Conservation (phyloP, 305 asterid genomes). For the Coffea humblotiana region DNA sequence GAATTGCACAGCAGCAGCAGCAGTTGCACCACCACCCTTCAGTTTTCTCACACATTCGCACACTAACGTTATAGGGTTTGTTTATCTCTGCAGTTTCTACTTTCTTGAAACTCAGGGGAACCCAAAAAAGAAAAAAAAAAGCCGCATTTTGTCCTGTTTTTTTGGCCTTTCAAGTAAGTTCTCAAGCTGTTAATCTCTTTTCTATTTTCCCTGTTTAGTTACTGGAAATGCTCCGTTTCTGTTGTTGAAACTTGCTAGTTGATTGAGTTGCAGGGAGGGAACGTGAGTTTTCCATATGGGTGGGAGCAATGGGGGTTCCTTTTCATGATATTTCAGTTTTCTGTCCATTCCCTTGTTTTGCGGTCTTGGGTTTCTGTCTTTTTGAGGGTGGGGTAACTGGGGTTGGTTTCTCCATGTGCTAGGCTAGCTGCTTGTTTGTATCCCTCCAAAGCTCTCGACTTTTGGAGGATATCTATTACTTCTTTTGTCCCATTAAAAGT, state of each 20-base stretch:
- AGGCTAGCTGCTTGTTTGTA: constrained; percentile 4
- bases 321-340: constrained; percentile 12
- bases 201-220: background rate
- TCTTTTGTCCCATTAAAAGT: background rate
- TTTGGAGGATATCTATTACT: background rate
- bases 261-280: background rate
- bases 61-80: constrained; percentile 4
- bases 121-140: background rate
- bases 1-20: constrained; percentile 23
- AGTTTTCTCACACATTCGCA: background rate
- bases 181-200: background rate
- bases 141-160: background rate
- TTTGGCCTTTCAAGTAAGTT: background rate
- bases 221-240: background rate
- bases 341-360: constrained; percentile 15
- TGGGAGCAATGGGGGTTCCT: background rate
- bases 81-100: background rate
- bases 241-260: background rate
- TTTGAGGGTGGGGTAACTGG: background rate
- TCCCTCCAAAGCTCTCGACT: constrained; percentile 10
- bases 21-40: constrained; percentile 10
- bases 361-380: background rate
- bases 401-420: constrained; percentile 24
- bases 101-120: constrained; percentile 15
- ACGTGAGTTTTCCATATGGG: constrained; percentile 6